phyloP scores from a whole-genome alignment of 73 alveolate genomes.

The Paramecium bursaria region DNA sequence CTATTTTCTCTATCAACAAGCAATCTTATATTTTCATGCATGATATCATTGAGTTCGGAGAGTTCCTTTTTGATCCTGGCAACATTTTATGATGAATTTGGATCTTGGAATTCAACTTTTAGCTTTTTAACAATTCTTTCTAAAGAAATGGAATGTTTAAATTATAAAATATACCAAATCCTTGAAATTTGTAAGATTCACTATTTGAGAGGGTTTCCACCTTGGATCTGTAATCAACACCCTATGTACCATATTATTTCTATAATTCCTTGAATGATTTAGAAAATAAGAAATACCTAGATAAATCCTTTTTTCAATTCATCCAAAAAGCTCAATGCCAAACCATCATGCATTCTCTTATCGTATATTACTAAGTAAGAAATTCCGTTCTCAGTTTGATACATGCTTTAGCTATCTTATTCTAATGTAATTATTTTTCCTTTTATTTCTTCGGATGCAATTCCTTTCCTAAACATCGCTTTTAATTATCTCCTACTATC shows the following conservation, averaged over 20 bases:
- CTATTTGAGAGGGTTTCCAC: constrained; percentile 34
- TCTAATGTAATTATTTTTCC: too few species aligned
- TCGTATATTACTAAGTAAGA: constrained; percentile 28
- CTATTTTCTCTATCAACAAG: constrained; percentile 24
- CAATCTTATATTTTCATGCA: constrained; percentile 31
- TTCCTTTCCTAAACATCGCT: neutral
- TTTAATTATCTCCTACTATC: constrained; percentile 28
- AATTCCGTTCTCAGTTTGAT: constrained; percentile 6
- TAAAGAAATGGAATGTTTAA: neutral
- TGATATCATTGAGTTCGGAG: neutral
- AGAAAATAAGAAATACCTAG: neutral
- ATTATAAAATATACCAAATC: constrained; percentile 1
- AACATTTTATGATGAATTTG: neutral
- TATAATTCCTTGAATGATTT: constrained; percentile 6
- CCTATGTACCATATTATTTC: constrained; percentile 14
- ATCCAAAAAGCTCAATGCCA: constrained; percentile 48
- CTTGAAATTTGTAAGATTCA: constrained; percentile 39
- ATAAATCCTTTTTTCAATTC: constrained; percentile 38
- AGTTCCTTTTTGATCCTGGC: constrained; percentile 28
- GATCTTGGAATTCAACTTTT: constrained; percentile 18
- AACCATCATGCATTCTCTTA: neutral
- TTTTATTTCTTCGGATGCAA: neutral
- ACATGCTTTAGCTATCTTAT: neutral
- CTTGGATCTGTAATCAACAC: constrained; percentile 54
- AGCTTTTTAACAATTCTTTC: constrained; percentile 8